phyloP scores from a whole-genome alignment of 1,284 basidiomycete genomes.

The Microbotryomycetes sp. region DNA sequence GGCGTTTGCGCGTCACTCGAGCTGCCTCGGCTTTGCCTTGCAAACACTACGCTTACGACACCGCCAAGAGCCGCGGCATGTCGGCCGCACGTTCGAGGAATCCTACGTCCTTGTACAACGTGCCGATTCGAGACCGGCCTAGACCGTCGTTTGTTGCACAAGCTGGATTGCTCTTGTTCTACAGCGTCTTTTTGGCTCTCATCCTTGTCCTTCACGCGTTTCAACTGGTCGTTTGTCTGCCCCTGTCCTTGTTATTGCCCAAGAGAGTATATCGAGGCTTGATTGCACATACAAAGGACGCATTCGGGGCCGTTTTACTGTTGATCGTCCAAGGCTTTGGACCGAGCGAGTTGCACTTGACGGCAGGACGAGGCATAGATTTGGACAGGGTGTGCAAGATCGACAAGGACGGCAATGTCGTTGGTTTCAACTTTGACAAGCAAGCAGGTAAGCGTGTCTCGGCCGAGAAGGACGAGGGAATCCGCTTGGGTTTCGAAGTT shows the following conservation, averaged over 20 bases:
- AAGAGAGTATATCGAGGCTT: not conserved
- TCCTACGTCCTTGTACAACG: not conserved
- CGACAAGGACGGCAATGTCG: constrained; percentile 48
- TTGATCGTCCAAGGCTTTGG: not conserved
- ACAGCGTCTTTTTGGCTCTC: not conserved
- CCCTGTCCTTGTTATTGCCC: not conserved
- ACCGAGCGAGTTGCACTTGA: not conserved
- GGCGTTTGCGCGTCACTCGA: no score
- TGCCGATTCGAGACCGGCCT: not conserved
- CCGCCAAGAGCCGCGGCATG: no score
- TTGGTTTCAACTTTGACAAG: constrained; percentile 57
- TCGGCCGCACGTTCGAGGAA: no score
- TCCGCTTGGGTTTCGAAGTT: no score
- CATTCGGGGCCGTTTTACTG: not conserved
- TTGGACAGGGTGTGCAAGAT: not conserved
- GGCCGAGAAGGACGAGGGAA: no score
- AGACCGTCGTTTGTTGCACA: not conserved
- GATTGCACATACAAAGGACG: not conserved
- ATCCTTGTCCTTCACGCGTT: not conserved
- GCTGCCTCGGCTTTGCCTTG: no score
- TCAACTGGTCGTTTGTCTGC: not conserved
- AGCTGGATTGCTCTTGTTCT: not conserved
- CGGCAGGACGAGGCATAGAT: not conserved
- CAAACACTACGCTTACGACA: no score
- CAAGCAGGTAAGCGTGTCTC: not conserved